Evolutionary conservation across 2,329 filamentous ascomycete genomes (phyloP).

Genomic region (Daldinia sp.): DNA sequence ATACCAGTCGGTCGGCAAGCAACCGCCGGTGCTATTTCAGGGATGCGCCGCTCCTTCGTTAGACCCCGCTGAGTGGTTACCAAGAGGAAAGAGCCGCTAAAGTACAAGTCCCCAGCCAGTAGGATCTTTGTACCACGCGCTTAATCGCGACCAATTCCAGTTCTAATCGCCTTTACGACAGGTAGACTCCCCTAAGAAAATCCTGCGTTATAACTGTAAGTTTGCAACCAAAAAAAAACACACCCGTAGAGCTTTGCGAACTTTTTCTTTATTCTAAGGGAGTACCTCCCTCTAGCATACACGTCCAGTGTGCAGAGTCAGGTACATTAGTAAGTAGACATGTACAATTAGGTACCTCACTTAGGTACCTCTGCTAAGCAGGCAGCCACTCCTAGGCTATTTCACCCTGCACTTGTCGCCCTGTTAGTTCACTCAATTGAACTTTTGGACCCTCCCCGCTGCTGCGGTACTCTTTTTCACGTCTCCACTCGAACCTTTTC

Average conservation of each 20-base stretch:
- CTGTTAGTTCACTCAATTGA: conserved; percentile 23
- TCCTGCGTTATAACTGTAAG: conserved; percentile 13
- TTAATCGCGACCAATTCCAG: conserved; percentile 38
- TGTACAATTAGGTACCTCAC: neutral
- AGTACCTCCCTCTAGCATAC: neutral
- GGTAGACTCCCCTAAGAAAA: conserved; percentile 23
- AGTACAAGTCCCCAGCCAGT: conserved; percentile 31
- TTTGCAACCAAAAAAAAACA: conserved; percentile 2
- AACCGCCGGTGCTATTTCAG: conserved; percentile 26
- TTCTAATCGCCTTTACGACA: conserved; percentile 11
- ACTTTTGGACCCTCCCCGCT: conserved; percentile 8
- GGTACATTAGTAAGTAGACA: too few species aligned
- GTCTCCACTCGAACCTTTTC: conserved; percentile 29
- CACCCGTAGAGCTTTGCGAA: neutral
- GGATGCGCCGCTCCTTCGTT: conserved; percentile 19
- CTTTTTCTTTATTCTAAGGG: neutral
- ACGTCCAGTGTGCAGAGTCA: too few species aligned
- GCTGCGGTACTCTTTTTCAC: conserved; percentile 3
- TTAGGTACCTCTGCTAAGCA: conserved; percentile 5
- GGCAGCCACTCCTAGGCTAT: conserved; percentile 11
- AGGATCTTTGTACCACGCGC: conserved; percentile 41
- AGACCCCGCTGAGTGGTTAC: conserved; percentile 27
- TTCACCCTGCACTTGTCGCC: neutral
- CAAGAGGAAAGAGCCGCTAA: conserved; percentile 38
- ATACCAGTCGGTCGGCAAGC: conserved; percentile 6